These are phyloP conservation scores for Digitaria exilis DNA, from an alignment of 202 grass and related monocot genomes.

Conservation along the genomic window DNA sequence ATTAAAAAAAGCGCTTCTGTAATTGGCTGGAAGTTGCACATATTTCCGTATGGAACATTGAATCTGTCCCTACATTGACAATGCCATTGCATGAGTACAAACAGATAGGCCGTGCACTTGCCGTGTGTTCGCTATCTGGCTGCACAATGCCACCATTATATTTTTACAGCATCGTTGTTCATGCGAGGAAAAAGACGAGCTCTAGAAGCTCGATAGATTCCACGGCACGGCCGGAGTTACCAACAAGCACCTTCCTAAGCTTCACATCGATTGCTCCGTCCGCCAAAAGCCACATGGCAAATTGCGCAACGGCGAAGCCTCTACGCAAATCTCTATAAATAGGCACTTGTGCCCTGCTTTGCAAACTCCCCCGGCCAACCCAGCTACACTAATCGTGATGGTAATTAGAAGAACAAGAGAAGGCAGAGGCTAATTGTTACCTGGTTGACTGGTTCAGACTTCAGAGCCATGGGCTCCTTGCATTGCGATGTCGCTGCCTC, in stretches of 20 bases:
- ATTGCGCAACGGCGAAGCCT: not conserved
- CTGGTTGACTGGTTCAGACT: not conserved
- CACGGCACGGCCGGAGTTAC: slow-evolving; percentile 34
- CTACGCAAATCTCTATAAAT: slow-evolving; percentile 26
- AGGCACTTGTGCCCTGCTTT: not conserved
- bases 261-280: slow-evolving; percentile 30
- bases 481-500: slow-evolving; percentile 38
- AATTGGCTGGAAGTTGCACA: not conserved
- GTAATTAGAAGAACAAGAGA: slow-evolving; percentile 4
- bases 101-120: not conserved
- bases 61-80: not conserved
- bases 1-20: not conserved
- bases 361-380: slow-evolving; percentile 42
- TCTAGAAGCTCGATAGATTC: slow-evolving; percentile 26
- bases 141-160: not conserved
- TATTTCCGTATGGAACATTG: not conserved
- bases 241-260: slow-evolving; percentile 17
- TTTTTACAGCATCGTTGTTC: slow-evolving; percentile 18
- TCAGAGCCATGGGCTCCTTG: slow-evolving; percentile 53
- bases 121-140: not conserved
- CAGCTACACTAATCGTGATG: not conserved
- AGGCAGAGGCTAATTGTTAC: not conserved
- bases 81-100: not conserved
- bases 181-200: slow-evolving; percentile 20
- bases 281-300: slow-evolving; percentile 26